These are phyloP conservation scores for Silybum marianum DNA, from an alignment of 129 eudicot species.

Conservation along the genomic window DNA sequence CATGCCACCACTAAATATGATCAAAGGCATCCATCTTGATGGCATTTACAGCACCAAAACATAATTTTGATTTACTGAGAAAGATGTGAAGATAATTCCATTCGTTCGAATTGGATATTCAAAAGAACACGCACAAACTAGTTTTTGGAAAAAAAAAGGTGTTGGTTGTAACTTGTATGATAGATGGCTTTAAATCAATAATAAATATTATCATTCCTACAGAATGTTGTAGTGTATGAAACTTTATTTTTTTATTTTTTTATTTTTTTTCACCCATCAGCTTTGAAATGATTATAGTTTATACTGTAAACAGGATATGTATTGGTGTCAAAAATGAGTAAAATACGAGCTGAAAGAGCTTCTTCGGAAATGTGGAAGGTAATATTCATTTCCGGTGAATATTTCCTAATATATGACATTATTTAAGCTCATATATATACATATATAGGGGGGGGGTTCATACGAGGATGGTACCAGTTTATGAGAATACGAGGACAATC, in stretches of 20 bases:
- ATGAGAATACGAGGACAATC: too few species aligned
- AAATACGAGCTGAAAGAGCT: conserved; percentile 86
- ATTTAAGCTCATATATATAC: not conserved
- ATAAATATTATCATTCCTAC: not conserved
- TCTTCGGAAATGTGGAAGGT: conserved; percentile 96
- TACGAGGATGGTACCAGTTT: too few species aligned
- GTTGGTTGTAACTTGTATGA: conserved; percentile 1
- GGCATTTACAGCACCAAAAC: not conserved
- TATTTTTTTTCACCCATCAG: not conserved
- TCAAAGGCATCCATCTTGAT: not conserved
- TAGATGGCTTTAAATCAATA: not conserved
- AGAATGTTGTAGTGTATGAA: not conserved
- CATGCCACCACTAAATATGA: too few species aligned
- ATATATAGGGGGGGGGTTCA: too few species aligned
- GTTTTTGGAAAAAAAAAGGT: not conserved
- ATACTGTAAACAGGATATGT: conserved; percentile 52
- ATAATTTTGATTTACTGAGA: not conserved
- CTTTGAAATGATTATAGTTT: not conserved
- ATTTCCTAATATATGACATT: conserved; percentile 9
- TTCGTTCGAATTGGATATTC: not conserved
- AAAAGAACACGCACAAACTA: not conserved
- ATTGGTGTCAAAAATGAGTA: conserved; percentile 84
- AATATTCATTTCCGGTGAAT: conserved; percentile 5
- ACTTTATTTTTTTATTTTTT: conserved; percentile 2
- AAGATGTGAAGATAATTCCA: not conserved